A percentile compares a stretch with the other conserved stretches of the same genome.
These are phyloP conservation scores for Polygonum aviculare DNA, from an alignment of 148 eudicot species.

Conservation along the genomic window DNA sequence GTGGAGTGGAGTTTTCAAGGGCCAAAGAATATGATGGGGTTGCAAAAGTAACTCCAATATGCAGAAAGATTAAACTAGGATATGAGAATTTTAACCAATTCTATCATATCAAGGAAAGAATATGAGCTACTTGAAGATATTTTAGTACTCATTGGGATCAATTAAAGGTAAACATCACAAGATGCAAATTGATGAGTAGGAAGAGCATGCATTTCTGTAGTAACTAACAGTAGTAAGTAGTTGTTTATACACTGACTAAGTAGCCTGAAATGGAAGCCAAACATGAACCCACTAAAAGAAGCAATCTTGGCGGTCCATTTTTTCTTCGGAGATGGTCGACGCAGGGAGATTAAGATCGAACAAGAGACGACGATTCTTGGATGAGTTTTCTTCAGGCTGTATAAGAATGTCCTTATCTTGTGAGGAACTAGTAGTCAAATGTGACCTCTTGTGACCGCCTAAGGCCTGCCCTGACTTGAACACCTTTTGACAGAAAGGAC, in stretches of 20 bases:
- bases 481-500: slow-evolving; percentile 67
- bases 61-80: background rate
- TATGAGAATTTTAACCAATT: background rate
- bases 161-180: background rate
- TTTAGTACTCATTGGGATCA: background rate
- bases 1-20: background rate
- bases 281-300: slow-evolving; percentile 1
- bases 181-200: background rate
- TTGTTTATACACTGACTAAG: background rate
- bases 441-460: slow-evolving; percentile 96
- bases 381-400: background rate
- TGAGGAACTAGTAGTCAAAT: slow-evolving; percentile 36
- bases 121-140: background rate
- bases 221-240: background rate
- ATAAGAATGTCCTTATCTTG: slow-evolving; percentile 10
- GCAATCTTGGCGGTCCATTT: background rate
- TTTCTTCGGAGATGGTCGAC: background rate
- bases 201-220: background rate
- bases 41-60: background rate
- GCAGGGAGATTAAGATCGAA: slow-evolving; percentile 10
- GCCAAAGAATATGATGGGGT: background rate
- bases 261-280: background rate
- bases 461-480: slow-evolving; percentile 91
- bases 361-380: background rate
- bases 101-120: background rate